phyloP scores from a whole-genome alignment of 1,139 yeast species.

The Candida sojae region DNA sequence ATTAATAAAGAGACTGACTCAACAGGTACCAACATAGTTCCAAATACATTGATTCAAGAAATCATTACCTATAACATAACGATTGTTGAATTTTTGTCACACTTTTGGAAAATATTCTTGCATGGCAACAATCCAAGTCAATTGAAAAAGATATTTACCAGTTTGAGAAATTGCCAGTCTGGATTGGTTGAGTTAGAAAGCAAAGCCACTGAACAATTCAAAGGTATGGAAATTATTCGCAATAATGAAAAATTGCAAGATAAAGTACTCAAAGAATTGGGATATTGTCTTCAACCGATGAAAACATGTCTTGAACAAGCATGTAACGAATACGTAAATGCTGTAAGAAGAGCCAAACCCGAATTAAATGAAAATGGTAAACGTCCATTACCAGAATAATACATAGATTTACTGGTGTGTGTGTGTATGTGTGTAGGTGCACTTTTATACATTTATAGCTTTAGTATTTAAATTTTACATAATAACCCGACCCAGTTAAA shows the following conservation, averaged over 20 bases:
- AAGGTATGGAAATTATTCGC: conserved; percentile 13
- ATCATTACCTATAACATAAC: conserved; percentile 42
- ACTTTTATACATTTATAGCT: too few relatives aligned
- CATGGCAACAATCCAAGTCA: conserved; percentile 41
- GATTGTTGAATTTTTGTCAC: conserved; percentile 44
- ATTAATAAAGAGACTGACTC: conserved; percentile 13
- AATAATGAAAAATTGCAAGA: conserved; percentile 36
- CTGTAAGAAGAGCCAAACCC: conserved; percentile 18
- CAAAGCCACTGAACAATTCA: conserved; percentile 14
- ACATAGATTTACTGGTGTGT: neutral
- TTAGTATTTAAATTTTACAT: conserved; percentile 9
- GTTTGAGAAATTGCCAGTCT: conserved; percentile 35
- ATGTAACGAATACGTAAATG: conserved; percentile 30
- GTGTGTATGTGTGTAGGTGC: neutral
- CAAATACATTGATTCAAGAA: conserved; percentile 31
- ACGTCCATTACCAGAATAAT: conserved; percentile 18
- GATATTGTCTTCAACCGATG: conserved; percentile 31
- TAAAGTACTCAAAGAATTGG: conserved; percentile 34
- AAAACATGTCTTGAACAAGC: conserved; percentile 33
- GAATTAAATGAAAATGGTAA: conserved; percentile 31
- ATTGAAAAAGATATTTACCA: conserved; percentile 37
- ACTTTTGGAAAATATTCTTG: conserved; percentile 45
- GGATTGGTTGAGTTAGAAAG: conserved; percentile 25
- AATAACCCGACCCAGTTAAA: conserved; percentile 12
- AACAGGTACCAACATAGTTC: conserved; percentile 22